These are phyloP conservation scores for Protomyces pachydermus DNA, from an alignment of 1,139 yeast species.

Conservation along the genomic window DNA sequence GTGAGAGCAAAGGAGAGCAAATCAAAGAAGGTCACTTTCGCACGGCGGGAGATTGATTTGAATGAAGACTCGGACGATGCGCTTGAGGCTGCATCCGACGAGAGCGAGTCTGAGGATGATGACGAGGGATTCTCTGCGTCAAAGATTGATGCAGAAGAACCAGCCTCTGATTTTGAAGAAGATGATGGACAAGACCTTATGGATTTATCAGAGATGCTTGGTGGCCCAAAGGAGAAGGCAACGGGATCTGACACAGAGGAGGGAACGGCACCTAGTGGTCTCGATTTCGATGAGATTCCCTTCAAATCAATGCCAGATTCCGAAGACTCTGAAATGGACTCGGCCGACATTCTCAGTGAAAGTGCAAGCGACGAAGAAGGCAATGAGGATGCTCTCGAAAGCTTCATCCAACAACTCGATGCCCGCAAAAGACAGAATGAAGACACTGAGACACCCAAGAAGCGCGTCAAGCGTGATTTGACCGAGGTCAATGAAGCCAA, in stretches of 20 bases:
- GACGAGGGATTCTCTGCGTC: slow-evolving; percentile 28
- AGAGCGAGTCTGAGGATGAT: slow-evolving; percentile 37
- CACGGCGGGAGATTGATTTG: slow-evolving; percentile 35
- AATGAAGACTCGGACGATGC: slow-evolving; percentile 39
- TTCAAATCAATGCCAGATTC: not conserved
- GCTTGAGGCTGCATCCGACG: slow-evolving; percentile 39
- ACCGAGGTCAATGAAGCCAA: slow-evolving; percentile 51
- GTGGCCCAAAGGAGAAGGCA: not conserved
- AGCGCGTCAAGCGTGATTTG: slow-evolving; percentile 35
- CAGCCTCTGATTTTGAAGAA: slow-evolving; percentile 20
- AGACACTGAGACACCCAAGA: slow-evolving; percentile 36
- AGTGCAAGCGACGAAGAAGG: slow-evolving; percentile 36
- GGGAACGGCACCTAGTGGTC: not conserved
- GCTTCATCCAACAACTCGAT: slow-evolving; percentile 35
- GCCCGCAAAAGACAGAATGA: slow-evolving; percentile 35
- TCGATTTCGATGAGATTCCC: not conserved
- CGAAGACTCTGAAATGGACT: not conserved
- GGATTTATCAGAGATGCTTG: slow-evolving; percentile 58
- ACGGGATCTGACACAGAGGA: not conserved
- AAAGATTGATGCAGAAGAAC: slow-evolving; percentile 33
- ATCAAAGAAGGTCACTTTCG: slow-evolving; percentile 29
- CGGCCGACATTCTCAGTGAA: not conserved
- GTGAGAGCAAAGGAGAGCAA: slow-evolving; percentile 10
- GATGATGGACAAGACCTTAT: slow-evolving; percentile 29
- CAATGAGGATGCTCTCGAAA: slow-evolving; percentile 37